Conservation (phyloP, 1,284 basidiomycete genomes). For the Sporisorium iseilematis-ciliati region DNA sequence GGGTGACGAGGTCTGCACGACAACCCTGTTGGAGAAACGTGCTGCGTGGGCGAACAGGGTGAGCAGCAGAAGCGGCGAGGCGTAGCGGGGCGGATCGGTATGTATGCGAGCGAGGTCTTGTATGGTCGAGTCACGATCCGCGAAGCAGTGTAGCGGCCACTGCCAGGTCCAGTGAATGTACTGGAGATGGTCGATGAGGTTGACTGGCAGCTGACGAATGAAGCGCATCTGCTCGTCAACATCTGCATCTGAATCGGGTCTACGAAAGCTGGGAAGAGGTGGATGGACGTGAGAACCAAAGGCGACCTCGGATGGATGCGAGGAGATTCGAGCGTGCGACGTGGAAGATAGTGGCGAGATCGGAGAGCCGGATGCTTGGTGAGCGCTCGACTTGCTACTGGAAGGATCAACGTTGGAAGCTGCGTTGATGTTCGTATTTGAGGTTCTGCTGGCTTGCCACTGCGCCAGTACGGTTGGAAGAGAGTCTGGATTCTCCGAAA, state of each 20-base stretch:
- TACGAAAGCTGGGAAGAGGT: neutral
- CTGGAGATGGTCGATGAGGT: constrained; percentile 12
- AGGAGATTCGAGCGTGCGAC: neutral
- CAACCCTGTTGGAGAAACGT: constrained; percentile 1
- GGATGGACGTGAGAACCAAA: neutral
- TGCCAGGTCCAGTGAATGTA: constrained; percentile 15
- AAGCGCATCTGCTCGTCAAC: constrained; percentile 8
- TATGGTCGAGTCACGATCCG: constrained; percentile 1
- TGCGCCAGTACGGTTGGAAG: constrained; percentile 5
- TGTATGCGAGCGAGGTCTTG: constrained; percentile 4
- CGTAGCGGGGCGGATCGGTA: constrained; percentile 4
- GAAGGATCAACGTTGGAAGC: neutral
- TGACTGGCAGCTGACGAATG: constrained; percentile 2
- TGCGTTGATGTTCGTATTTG: neutral
- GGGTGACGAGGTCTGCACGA: constrained; percentile 3
- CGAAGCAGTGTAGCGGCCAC: constrained; percentile 11
- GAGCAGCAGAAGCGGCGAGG: constrained; percentile 8
- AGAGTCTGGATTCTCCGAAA: neutral
- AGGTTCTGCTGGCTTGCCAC: neutral
- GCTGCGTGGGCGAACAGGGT: constrained; percentile 7
- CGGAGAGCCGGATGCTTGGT: neutral
- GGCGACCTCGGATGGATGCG: neutral
- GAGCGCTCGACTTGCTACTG: neutral
- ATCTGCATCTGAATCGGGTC: neutral
- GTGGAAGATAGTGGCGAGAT: neutral